Percentiles rank a stretch among this genome's conserved stretches.
These are phyloP conservation scores for Odontarrhena argentea DNA, from an alignment of 345 rosid species.

Conservation along the genomic window DNA sequence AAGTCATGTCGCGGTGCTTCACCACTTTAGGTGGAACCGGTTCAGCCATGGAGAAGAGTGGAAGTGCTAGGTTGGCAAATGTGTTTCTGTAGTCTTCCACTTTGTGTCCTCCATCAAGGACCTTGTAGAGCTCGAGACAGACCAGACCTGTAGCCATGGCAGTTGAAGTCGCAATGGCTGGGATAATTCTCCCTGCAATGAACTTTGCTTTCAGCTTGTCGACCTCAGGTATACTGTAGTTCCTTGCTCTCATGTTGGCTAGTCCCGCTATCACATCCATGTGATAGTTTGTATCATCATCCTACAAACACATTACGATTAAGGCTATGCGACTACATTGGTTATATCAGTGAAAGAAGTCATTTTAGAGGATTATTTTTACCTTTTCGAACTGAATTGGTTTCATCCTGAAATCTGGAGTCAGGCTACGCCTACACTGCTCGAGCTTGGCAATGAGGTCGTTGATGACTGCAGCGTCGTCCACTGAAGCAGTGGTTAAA, in stretches of 20 bases:
- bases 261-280: slow-evolving; percentile 77
- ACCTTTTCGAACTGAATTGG: slow-evolving; percentile 83
- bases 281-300: slow-evolving; percentile 75
- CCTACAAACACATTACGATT: slow-evolving; percentile 44
- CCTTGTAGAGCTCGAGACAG: slow-evolving; percentile 77
- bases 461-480: slow-evolving; percentile 57
- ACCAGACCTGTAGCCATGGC: slow-evolving; percentile 90
- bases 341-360: background rate
- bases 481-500: slow-evolving; percentile 48
- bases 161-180: slow-evolving; percentile 83
- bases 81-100: slow-evolving; percentile 71
- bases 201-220: slow-evolving; percentile 82
- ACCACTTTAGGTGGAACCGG: slow-evolving; percentile 84
- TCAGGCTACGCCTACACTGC: slow-evolving; percentile 44
- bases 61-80: slow-evolving; percentile 73
- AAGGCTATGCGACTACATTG: background rate
- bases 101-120: slow-evolving; percentile 60
- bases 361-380: background rate
- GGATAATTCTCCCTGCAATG: slow-evolving; percentile 78
- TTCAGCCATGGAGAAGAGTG: slow-evolving; percentile 72
- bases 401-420: slow-evolving; percentile 64
- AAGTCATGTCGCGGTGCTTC: slow-evolving; percentile 78
- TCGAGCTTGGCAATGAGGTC: slow-evolving; percentile 56
- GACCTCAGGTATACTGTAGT: slow-evolving; percentile 69
- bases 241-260: slow-evolving; percentile 85